Base-by-base conservation (phyloP, 345 rosid genomes). In the Bruguiera gymnorhiza region DNA sequence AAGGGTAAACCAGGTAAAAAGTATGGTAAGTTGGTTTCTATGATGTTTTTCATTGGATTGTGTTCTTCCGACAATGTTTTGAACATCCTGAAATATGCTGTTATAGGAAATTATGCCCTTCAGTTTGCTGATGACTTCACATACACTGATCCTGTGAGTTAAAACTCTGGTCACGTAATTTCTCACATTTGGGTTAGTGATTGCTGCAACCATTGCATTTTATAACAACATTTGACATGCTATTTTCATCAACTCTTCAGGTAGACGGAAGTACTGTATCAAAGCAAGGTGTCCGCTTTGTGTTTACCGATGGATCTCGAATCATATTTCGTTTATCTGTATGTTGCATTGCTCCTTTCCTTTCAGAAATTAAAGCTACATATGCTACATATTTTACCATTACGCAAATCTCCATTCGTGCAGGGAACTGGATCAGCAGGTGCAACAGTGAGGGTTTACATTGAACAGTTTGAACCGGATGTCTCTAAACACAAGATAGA, bases 401-500 rank as follows among this genome's bases (percentile, higher is more conserved):
- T 59, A 73, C 69, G 6, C 43, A 15, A 36, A 60, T 8, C 62
- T n/a, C 48, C 27, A 8, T 66, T 46, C 56, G 60, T 70, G 30
- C 80, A 91, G 96, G 98, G 96, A 80, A 94, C 97, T 70, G 96
- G 98, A 70, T 89, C 97, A 57, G 93, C 97, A 20, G 97, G 98
- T 67, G 98, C 98, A 56, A 91, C 97, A 6, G 81, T 95, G 71
- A 83, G 97, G 79, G 72, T 87, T 67, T 95, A 92, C 75, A 80
- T 88, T 18, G 96, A 95, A 74, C 96, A 86, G 66, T 95, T 84
- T 65, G 90, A 92, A 81, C 89, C 90, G 11, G 89, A 92, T 81
- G 92, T 70, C 66, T 88, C 93, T n/a, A 95, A 87, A 69, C 99
- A 95, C 67, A 89, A 90, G 68, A 30, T 86, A 81, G 96, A 95